Conservation (phyloP, 805 yeast genomes). For the Barnettozyma populi region DNA sequence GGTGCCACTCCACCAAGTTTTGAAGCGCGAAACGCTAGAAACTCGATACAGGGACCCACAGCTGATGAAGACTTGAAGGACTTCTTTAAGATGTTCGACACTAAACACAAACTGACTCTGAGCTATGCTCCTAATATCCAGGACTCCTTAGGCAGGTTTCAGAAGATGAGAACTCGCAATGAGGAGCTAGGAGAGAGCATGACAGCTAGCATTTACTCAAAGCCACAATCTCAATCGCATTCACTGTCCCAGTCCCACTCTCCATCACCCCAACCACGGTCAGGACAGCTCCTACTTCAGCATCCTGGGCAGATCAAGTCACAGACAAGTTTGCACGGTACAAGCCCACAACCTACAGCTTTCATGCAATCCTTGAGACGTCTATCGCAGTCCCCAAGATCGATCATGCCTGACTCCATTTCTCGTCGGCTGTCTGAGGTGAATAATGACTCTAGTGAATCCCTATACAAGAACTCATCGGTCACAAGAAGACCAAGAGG, state of each 20-base stretch:
- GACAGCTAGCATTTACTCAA: conserved; percentile 39
- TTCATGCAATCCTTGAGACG: conserved; percentile 9
- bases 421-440: conserved; percentile 27
- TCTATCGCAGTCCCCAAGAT: conserved; percentile 30
- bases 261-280: conserved; percentile 11
- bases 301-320: not conserved
- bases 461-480: conserved; percentile 9
- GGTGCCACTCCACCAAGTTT: conserved; percentile 27
- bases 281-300: not conserved
- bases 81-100: conserved; percentile 67
- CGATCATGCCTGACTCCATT: conserved; percentile 26
- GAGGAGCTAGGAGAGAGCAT: conserved; percentile 52
- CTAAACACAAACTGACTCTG: conserved; percentile 46
- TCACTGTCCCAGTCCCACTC: conserved; percentile 7
- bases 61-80: conserved; percentile 59
- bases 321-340: not conserved
- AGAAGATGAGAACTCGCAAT: conserved; percentile 45
- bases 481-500: conserved; percentile 4
- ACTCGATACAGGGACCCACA: conserved; percentile 10
- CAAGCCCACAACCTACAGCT: not conserved
- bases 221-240: conserved; percentile 14
- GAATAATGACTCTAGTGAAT: conserved; percentile 20
- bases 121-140: conserved; percentile 28
- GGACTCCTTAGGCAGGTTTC: conserved; percentile 47
- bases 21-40: conserved; percentile 15